phyloP scores from a whole-genome alignment of 179 eudicot genomes.

The Monotropa hypopitys region DNA sequence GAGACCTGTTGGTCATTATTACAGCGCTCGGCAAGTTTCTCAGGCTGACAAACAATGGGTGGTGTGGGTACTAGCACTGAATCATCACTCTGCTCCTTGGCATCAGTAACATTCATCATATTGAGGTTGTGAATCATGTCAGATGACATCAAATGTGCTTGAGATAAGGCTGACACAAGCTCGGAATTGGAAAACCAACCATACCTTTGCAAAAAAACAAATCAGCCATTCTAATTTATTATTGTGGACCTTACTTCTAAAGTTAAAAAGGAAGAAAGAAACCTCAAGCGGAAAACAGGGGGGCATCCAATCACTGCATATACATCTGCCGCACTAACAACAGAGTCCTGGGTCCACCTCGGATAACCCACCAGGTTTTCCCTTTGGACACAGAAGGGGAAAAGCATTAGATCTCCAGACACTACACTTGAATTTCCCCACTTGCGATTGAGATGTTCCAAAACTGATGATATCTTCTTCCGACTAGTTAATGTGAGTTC shows the following conservation, averaged over 20 bases:
- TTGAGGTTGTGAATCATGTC: constrained; percentile 12
- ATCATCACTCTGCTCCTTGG: constrained; percentile 15
- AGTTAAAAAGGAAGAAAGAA: constrained; percentile 9
- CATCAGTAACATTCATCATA: constrained; percentile 10
- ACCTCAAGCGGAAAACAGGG: constrained; percentile 77
- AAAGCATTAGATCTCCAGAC: constrained; percentile 68
- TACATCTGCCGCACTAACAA: constrained; percentile 76
- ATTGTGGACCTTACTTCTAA: background rate
- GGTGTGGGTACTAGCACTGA: constrained; percentile 12
- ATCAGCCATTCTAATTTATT: constrained; percentile 3
- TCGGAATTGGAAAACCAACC: constrained; percentile 63
- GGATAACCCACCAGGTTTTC: constrained; percentile 43
- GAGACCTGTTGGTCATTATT: constrained; percentile 21
- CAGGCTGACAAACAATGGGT: constrained; percentile 14
- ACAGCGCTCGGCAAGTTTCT: constrained; percentile 13
- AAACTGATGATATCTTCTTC: constrained; percentile 80
- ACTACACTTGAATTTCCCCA: constrained; percentile 75
- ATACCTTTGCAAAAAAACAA: constrained; percentile 40
- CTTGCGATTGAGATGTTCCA: constrained; percentile 86
- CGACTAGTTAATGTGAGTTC: constrained; percentile 80
- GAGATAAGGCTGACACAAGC: constrained; percentile 26
- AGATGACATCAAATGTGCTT: constrained; percentile 18
- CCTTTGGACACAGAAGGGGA: constrained; percentile 49
- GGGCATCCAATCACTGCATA: constrained; percentile 68
- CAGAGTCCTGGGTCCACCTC: constrained; percentile 69